Base-by-base conservation (phyloP, 228 moss, liverwort and hornwort species). In the Sphagnum fallax region DNA sequence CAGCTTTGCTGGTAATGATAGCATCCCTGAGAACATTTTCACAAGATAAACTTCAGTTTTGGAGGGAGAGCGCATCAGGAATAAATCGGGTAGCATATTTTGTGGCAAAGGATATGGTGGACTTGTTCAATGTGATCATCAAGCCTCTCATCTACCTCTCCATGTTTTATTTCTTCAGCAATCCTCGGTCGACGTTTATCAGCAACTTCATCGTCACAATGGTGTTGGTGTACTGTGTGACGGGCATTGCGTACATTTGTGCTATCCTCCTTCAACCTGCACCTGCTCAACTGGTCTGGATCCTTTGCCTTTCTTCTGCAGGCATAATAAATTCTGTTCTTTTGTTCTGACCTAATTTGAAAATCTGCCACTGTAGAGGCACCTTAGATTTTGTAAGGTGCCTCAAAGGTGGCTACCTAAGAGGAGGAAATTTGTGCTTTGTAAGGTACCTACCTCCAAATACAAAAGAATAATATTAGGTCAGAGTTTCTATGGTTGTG, bases 51-150 rank as follows among this genome's bases (percentile, higher is more conserved):
- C 73, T 98, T 66, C 87, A 98, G 61, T 98, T 75, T 60, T 93
- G 90, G 90, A 87, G 98, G 61, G 98, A 98, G 74, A 98, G 94
- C 76, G 92, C 98, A 14, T 98, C 98, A 5, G 98, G 98, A 58
- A 80, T 98, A 75, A 90, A 92, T 78, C 81, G 82, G 70, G n/a
- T 92, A 47, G 87, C 98, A 4, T 86, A 78, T 67, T 98, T 92
- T 65, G 67, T 98, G 12, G 94, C 98, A 4, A 94, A 98, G 73
- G 98, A 98, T 62, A 72, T 80, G 65, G 86, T 86, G 51, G 94
- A 94, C 77, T 85, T 88, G 64, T 88, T 92, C 73, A 90, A 89
- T 73, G 87, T 90, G 16, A 8, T 92, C 5, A 64, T 94, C 65
- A 90, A 89, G 70, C 98, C 98, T 52, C n/a, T 88, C 32, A 80